A percentile compares a stretch with the other conserved stretches of the same genome.
These are phyloP conservation scores for Coccinonectria pachysandricola DNA, from an alignment of 2,329 filamentous ascomycete genomes.

Conservation along the genomic window DNA sequence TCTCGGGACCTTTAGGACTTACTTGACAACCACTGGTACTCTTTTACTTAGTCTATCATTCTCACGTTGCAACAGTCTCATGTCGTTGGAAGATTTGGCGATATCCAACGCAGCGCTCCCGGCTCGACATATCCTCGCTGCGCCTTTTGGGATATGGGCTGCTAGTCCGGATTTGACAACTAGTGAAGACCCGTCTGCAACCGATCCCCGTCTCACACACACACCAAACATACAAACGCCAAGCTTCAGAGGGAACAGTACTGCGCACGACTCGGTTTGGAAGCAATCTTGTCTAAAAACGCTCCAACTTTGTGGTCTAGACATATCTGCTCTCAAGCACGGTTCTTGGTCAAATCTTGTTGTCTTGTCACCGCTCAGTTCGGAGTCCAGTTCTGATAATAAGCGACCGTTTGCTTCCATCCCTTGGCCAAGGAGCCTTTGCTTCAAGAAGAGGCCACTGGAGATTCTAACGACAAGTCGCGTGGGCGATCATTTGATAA, in stretches of 20 bases:
- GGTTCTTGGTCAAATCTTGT: conserved; percentile 43
- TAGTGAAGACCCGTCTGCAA: conserved; percentile 19
- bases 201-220: conserved; percentile 27
- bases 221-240: conserved; percentile 44
- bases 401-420: conserved; percentile 34
- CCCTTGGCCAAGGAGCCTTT: conserved; percentile 44
- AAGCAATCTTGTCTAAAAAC: conserved; percentile 40
- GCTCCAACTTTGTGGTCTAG: conserved; percentile 40
- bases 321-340: conserved; percentile 30
- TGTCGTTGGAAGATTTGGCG: conserved; percentile 34
- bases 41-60: conserved; percentile 41
- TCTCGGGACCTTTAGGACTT: conserved; percentile 41
- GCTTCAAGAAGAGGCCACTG: conserved; percentile 39
- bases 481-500: conserved; percentile 28
- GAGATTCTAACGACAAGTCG: conserved; percentile 29
- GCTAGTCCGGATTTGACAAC: conserved; percentile 15
- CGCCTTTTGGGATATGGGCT: conserved; percentile 39
- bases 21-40: conserved; percentile 45
- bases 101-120: conserved; percentile 29
- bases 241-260: conserved; percentile 29
- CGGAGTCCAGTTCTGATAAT: conserved; percentile 32
- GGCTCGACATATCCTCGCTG: conserved; percentile 39
- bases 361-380: conserved; percentile 33
- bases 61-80: conserved; percentile 36
- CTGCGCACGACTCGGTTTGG: conserved; percentile 35